Conservation (phyloP, 228 moss, liverwort and hornwort genomes). For the Sphagnum fallax region DNA sequence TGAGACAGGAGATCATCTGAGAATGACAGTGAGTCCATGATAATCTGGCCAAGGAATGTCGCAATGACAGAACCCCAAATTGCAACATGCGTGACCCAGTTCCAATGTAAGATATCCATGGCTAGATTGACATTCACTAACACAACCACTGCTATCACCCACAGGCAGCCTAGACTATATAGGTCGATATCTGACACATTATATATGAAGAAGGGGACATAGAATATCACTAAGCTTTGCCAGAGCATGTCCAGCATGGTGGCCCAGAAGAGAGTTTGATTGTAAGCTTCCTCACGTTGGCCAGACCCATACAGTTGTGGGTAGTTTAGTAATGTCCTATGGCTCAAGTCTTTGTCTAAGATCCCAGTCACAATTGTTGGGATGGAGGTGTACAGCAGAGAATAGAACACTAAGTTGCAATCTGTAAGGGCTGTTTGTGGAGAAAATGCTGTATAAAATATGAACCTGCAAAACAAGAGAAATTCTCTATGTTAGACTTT, state of each 20-base stretch:
- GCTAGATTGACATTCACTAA: constrained; percentile 51
- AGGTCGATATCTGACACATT: constrained; percentile 21
- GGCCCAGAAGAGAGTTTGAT: constrained; percentile 37
- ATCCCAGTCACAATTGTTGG: constrained; percentile 51
- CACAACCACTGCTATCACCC: constrained; percentile 45
- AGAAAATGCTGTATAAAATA: constrained; percentile 67
- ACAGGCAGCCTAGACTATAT: constrained; percentile 37
- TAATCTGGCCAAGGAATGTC: constrained; percentile 31
- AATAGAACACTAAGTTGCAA: constrained; percentile 89
- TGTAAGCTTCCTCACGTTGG: constrained; percentile 46
- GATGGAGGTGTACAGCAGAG: constrained; percentile 52
- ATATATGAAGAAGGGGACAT: constrained; percentile 36
- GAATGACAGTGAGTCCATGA: constrained; percentile 23
- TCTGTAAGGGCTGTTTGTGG: constrained; percentile 76
- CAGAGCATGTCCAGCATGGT: constrained; percentile 52
- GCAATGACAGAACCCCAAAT: constrained; percentile 46
- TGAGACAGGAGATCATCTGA: constrained; percentile 10
- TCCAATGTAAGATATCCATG: constrained; percentile 48
- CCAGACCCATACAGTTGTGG: constrained; percentile 44
- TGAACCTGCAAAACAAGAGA: constrained; percentile 16
- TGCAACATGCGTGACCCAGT: constrained; percentile 36
- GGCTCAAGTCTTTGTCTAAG: constrained; percentile 47
- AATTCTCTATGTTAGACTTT: background rate
- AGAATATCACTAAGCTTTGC: constrained; percentile 58
- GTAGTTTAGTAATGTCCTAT: constrained; percentile 26